A percentile compares a stretch with the other conserved stretches of the same genome.
phyloP scores from a whole-genome alignment of 2,329 filamentous ascomycete species.

The Eutypa lata region DNA sequence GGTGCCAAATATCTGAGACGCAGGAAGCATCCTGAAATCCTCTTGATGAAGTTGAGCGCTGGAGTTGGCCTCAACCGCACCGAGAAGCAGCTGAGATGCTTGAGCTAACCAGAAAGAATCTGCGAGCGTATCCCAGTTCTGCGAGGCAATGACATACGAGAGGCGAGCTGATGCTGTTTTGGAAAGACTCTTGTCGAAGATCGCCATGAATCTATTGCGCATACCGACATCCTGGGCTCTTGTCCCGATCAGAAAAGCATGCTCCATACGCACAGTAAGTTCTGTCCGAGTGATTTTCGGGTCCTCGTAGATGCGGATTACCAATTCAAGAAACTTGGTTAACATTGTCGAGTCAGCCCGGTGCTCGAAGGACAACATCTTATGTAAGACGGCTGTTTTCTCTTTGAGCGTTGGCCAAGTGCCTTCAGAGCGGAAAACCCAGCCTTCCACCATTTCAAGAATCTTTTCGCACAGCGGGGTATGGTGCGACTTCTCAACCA shows the following conservation, averaged over 20 bases:
- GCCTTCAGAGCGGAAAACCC: conserved; percentile 94
- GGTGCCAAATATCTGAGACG: conserved; percentile 69
- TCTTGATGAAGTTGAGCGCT: conserved; percentile 74
- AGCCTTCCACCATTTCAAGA: conserved; percentile 86
- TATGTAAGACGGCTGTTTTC: conserved; percentile 97
- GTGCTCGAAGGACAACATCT: conserved; percentile 95
- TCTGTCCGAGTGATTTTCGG: conserved; percentile 93
- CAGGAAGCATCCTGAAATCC: conserved; percentile 76
- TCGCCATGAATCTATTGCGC: conserved; percentile 93
- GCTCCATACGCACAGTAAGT: conserved; percentile 93
- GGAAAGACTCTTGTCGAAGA: conserved; percentile 94
- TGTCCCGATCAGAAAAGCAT: conserved; percentile 95
- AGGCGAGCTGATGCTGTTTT: conserved; percentile 85
- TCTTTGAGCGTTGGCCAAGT: conserved; percentile 97
- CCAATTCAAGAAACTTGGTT: conserved; percentile 89
- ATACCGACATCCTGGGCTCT: conserved; percentile 92
- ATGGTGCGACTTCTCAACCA: conserved; percentile 93
- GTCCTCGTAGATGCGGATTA: conserved; percentile 97
- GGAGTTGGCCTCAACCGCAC: conserved; percentile 83
- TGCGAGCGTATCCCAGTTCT: conserved; percentile 94
- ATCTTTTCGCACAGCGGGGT: conserved; percentile 87
- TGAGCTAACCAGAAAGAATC: conserved; percentile 98
- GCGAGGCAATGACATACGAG: conserved; percentile 82
- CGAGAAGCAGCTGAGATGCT: conserved; percentile 87
- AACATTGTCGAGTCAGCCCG: conserved; percentile 79